Percentiles rank a stretch among this genome's conserved stretches.
These are phyloP conservation scores for Wickerhamomyces sp. DNA, from an alignment of 1,139 yeast genomes.

Conservation along the genomic window DNA sequence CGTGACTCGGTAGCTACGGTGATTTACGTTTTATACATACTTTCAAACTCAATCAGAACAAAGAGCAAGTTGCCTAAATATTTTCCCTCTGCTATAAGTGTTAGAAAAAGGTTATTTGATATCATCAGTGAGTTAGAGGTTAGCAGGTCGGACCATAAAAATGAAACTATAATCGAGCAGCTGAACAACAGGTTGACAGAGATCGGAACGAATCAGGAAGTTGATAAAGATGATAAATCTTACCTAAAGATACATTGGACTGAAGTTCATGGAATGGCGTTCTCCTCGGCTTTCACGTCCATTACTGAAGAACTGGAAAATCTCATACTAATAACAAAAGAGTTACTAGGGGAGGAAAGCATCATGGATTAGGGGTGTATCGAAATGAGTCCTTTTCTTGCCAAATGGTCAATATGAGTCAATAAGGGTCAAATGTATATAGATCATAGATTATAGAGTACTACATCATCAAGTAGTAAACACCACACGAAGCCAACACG, in stretches of 20 bases:
- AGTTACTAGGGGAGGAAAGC: constrained; percentile 39
- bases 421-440: background rate
- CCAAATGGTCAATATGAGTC: background rate
- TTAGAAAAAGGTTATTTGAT: constrained; percentile 40
- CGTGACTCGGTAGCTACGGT: constrained; percentile 45
- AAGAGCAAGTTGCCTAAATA: constrained; percentile 32
- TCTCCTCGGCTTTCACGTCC: constrained; percentile 42
- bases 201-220: constrained; percentile 4
- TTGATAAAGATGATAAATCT: constrained; percentile 15
- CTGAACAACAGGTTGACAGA: constrained; percentile 9
- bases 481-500: too few relatives aligned
- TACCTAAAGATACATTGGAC: constrained; percentile 37
- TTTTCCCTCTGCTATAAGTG: constrained; percentile 39
- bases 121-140: constrained; percentile 30
- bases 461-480: too few relatives aligned
- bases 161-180: constrained; percentile 7
- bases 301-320: constrained; percentile 39
- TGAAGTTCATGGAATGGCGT: constrained; percentile 44
- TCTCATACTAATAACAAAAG: constrained; percentile 33
- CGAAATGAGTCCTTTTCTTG: background rate
- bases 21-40: constrained; percentile 35
- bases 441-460: background rate
- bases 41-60: constrained; percentile 36
- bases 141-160: constrained; percentile 2
- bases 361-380: constrained; percentile 4